These are phyloP conservation scores for Cryphonectria naterciae DNA, from an alignment of 2,329 filamentous ascomycete species.

Conservation along the genomic window DNA sequence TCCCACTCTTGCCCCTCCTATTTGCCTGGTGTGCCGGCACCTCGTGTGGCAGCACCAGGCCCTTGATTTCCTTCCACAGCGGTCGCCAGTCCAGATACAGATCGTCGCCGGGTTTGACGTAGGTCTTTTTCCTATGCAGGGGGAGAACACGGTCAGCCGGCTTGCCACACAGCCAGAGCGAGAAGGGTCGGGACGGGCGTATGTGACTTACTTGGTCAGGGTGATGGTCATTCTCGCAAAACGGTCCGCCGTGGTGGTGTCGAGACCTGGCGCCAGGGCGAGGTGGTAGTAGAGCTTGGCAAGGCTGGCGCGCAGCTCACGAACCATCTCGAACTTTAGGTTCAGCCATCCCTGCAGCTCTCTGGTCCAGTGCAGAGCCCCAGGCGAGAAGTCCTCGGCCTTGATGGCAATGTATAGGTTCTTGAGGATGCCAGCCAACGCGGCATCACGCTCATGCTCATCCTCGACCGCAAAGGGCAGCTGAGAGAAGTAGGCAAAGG, in stretches of 20 bases:
- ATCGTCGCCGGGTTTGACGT: constrained; percentile 87
- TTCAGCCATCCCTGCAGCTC: constrained; percentile 95
- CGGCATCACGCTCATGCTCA: constrained; percentile 74
- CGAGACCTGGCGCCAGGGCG: constrained; percentile 84
- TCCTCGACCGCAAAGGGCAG: constrained; percentile 89
- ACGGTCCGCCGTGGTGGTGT: constrained; percentile 78
- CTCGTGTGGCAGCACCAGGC: constrained; percentile 85
- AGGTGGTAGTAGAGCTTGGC: constrained; percentile 95
- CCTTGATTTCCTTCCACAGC: constrained; percentile 89
- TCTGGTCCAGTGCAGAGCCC: constrained; percentile 94
- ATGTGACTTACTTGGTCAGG: constrained; percentile 78
- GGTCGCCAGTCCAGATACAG: constrained; percentile 92
- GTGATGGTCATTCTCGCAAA: constrained; percentile 97
- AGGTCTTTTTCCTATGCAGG: constrained; percentile 80
- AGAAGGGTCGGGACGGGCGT: neutral
- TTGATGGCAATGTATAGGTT: constrained; percentile 91
- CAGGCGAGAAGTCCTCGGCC: constrained; percentile 91
- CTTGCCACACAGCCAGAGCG: neutral
- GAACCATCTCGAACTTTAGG: constrained; percentile 95
- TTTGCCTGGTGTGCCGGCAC: constrained; percentile 66
- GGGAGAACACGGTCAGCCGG: constrained; percentile 35
- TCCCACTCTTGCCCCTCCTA: constrained; percentile 56
- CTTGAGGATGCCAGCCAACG: constrained; percentile 85
- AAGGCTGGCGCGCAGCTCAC: constrained; percentile 79
- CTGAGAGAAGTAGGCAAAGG: constrained; percentile 89